A percentile compares a stretch with the other conserved stretches of the same genome.
Evolutionary conservation across 129 eudicot genomes (phyloP).

Genomic region (Helianthus annuus): HanXRQr2.0-SUNRISE NC_035445.2:28816193-28816692

Average conservation of each 20-base stretch:
- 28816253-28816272: constrained; percentile 30
- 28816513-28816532: constrained; percentile 6
- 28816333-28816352: constrained; percentile 24
- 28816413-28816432: constrained; percentile 28
- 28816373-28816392: constrained; percentile 5
- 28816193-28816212: constrained; percentile 30
- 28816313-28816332: constrained; percentile 20
- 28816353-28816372: constrained; percentile 5
- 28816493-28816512: constrained; percentile 11
- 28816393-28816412: constrained; percentile 28
- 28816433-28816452: constrained; percentile 27
- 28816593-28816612: constrained; percentile 26
- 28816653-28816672: neutral
- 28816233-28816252: constrained; percentile 34
- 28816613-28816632: constrained; percentile 21
- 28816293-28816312: constrained; percentile 32
- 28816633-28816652: constrained; percentile 2
- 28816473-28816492: constrained; percentile 11
- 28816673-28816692: constrained; percentile 30
- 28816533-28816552: constrained; percentile 4
- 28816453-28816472: neutral
- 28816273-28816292: constrained; percentile 47
- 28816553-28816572: constrained; percentile 16
- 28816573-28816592: constrained; percentile 32
- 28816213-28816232: constrained; percentile 38